A percentile compares a stretch with the other conserved stretches of the same genome.
These are phyloP conservation scores for Cytospora mali DNA, from an alignment of 2,329 filamentous ascomycete species.

Conservation along the genomic window DNA sequence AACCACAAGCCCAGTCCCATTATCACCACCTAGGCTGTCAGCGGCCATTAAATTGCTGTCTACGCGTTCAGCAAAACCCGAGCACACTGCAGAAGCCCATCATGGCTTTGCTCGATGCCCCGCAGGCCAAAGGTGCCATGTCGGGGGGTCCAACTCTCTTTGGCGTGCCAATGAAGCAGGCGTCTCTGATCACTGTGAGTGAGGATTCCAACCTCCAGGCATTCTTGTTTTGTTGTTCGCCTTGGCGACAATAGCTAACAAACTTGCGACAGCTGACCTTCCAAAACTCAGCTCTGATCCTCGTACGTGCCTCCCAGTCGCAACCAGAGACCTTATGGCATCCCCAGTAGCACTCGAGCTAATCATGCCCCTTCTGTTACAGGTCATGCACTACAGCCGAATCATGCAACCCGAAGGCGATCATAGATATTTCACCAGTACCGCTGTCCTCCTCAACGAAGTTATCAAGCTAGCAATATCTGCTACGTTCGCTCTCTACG, in stretches of 20 bases:
- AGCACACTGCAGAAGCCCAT: constrained; percentile 6
- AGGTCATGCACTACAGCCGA: constrained; percentile 94
- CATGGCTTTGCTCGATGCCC: constrained; percentile 48
- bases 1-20: background rate
- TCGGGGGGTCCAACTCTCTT: constrained; percentile 49
- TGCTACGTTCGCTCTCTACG: constrained; percentile 83
- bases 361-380: constrained; percentile 23
- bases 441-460: constrained; percentile 91
- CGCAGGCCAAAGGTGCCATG: constrained; percentile 34
- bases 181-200: constrained; percentile 66
- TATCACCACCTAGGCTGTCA: background rate
- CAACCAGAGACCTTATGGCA: constrained; percentile 2
- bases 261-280: constrained; percentile 65
- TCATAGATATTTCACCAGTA: constrained; percentile 90
- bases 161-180: constrained; percentile 69
- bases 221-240: background rate
- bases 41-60: background rate
- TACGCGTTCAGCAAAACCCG: background rate
- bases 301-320: constrained; percentile 50
- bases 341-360: constrained; percentile 2
- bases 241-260: constrained; percentile 30
- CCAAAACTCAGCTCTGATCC: constrained; percentile 77
- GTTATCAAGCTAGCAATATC: constrained; percentile 87
- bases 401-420: constrained; percentile 85
- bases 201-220: constrained; percentile 1